phyloP scores from a whole-genome alignment of 345 rosid species.

The Eucalyptus fibrosa region DNA sequence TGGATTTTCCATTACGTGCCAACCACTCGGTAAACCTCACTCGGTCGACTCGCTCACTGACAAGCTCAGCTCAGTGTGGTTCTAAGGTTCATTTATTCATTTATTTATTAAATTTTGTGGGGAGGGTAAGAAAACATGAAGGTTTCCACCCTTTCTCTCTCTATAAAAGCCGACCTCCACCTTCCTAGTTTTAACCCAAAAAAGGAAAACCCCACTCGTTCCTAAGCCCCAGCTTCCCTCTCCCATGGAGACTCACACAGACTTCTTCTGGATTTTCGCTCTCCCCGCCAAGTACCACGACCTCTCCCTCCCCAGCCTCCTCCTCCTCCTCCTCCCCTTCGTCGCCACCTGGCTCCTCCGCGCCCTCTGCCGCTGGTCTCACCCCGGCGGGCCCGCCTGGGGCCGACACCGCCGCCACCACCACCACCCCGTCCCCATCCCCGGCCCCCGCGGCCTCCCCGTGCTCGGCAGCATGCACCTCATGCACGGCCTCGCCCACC shows the following conservation, averaged over 20 bases:
- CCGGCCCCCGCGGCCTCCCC: conserved; percentile 40
- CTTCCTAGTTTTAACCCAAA: conserved; percentile 17
- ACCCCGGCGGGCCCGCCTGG: conserved; percentile 51
- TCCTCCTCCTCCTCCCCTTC: conserved; percentile 1
- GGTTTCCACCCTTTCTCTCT: neutral
- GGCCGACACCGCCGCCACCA: conserved; percentile 4
- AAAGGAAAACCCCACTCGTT: conserved; percentile 8
- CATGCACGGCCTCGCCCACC: conserved; percentile 40
- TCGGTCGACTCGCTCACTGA: neutral
- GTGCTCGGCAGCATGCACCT: conserved; percentile 35
- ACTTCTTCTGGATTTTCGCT: conserved; percentile 19
- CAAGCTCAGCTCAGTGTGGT: neutral
- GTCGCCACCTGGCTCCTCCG: conserved; percentile 9
- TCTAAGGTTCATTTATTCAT: neutral
- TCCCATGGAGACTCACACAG: conserved; percentile 20
- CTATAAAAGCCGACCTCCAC: conserved; percentile 14
- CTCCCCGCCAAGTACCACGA: conserved; percentile 14
- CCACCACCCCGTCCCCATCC: neutral
- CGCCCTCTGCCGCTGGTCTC: conserved; percentile 14
- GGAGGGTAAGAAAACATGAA: too few species aligned
- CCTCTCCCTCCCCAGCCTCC: conserved; percentile 1
- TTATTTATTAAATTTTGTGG: neutral
- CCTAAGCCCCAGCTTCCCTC: neutral
- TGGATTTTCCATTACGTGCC: neutral
- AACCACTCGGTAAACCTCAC: neutral